Evolutionary conservation across 257 asterid genomes (phyloP), one percentile per base, ranked within the genome.

Genomic region (Ajuga chamaepitys): DNA sequence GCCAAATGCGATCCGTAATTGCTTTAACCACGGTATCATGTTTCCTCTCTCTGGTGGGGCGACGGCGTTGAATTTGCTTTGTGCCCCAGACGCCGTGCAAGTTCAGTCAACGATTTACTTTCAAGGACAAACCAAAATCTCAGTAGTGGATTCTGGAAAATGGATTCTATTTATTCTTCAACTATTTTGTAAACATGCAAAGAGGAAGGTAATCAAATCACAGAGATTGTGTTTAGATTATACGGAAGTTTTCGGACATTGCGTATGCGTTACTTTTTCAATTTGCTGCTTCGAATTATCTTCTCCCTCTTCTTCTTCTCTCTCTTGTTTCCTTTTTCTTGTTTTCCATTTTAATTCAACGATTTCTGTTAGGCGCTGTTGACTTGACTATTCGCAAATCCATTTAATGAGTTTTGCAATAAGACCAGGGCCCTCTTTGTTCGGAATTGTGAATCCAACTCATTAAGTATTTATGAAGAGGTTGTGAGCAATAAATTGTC

Each of bases 1-100:
- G 58, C 98, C 97, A 75, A 88, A 92, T 62, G 90, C 83, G 82
- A 78, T 73, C 77, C 81, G 81, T n/a, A 92, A 80, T 75, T 82
- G 86, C 68, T 84, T 88, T 12, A 83, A 74, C 92, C 92, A 86
- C 47, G 60, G 70, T 26, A 82, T 82, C 96, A 91, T 91, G 58
- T 77, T 74, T 26, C 21, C 22, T 3, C 16, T 35, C 12, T 50
- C 50, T 9, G 51, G 22, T 40, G 62, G 25, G 70, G 66, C 64
- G 35, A 58, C 34, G 37, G 40, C 37, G 53, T 9, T 24, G 54
- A 52, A 59, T 64, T 67, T 17, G 48, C 24, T 47, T 34, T 4
- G 62, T 58, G 48, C 52, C 70, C 76, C 62, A 48, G 44, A 72
- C 76, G 22, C 58, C 60, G 58, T 17, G 44, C 20, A 53, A 62